A percentile compares a stretch with the other conserved stretches of the same genome.
Conservation (phyloP, 352 stramenopile genomes). For the Globisporangium radiosum region DNA sequence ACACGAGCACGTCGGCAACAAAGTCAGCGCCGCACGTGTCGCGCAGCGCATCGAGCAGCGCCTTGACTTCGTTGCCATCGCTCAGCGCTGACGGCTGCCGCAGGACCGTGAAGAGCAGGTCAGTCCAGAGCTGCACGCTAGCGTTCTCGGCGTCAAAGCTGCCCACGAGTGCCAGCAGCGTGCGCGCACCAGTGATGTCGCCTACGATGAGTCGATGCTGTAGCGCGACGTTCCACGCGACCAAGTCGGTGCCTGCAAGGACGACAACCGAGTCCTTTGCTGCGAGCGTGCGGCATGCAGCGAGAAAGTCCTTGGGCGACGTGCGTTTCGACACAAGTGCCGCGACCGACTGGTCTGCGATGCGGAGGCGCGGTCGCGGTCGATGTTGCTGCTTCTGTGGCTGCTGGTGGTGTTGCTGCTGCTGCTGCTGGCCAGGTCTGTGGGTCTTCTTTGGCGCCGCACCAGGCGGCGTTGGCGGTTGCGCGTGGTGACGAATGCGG, state of each 20-base stretch:
- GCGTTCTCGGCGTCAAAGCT: slow-evolving; percentile 39
- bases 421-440: background rate
- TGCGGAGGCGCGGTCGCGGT: slow-evolving; percentile 11
- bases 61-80: slow-evolving; percentile 21
- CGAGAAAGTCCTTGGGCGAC: slow-evolving; percentile 22
- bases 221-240: slow-evolving; percentile 56
- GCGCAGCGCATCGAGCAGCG: slow-evolving; percentile 28
- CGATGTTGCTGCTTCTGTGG: background rate
- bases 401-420: background rate
- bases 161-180: slow-evolving; percentile 45
- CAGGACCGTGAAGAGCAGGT: slow-evolving; percentile 71
- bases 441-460: slow-evolving; percentile 9
- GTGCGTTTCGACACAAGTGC: slow-evolving; percentile 31
- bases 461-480: background rate
- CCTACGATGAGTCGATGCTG: slow-evolving; percentile 35
- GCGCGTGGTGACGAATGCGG: slow-evolving; percentile 6
- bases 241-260: slow-evolving; percentile 37
- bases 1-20: slow-evolving; percentile 33
- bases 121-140: slow-evolving; percentile 53
- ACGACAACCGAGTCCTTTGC: slow-evolving; percentile 34
- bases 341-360: slow-evolving; percentile 26
- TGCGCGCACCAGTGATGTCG: slow-evolving; percentile 38
- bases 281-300: slow-evolving; percentile 26
- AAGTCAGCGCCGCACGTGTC: slow-evolving; percentile 32
- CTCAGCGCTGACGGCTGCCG: slow-evolving; percentile 31